Evolutionary conservation across 257 asterid genomes (phyloP).

Genomic region (Anisodus acutangulus): DNA sequence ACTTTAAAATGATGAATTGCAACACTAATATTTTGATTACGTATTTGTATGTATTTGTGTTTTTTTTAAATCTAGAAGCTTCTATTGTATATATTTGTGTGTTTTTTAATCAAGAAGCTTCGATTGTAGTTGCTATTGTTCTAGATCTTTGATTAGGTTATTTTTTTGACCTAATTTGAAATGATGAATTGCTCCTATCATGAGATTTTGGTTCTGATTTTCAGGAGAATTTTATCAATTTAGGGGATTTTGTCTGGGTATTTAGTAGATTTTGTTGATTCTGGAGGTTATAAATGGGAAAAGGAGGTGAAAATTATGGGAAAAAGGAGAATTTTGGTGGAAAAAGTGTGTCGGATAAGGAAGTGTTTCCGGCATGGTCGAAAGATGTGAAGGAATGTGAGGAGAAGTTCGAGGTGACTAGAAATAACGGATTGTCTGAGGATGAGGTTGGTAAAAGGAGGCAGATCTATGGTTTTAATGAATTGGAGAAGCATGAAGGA

Average conservation of each 20-base stretch:
- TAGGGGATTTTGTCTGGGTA: slow-evolving; percentile 31
- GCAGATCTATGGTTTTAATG: slow-evolving; percentile 82
- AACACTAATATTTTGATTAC: too few species aligned
- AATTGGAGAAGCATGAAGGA: slow-evolving; percentile 94
- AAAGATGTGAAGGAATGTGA: slow-evolving; percentile 83
- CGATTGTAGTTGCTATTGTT: not conserved
- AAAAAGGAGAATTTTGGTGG: slow-evolving; percentile 48
- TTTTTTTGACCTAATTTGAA: not conserved
- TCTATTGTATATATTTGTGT: not conserved
- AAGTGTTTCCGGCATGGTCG: slow-evolving; percentile 69
- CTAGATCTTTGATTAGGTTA: not conserved
- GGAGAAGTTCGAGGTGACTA: slow-evolving; percentile 62
- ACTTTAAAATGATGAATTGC: too few species aligned
- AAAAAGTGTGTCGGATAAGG: slow-evolving; percentile 40
- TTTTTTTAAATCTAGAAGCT: not conserved
- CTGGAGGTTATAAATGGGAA: slow-evolving; percentile 68
- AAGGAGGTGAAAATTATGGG: slow-evolving; percentile 76
- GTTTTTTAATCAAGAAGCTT: not conserved
- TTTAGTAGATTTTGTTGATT: slow-evolving; percentile 30
- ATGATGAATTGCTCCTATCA: not conserved
- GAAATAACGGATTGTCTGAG: slow-evolving; percentile 61
- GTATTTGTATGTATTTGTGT: not conserved
- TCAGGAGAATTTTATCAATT: slow-evolving; percentile 38
- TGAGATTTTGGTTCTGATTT: slow-evolving; percentile 7
- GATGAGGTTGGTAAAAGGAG: slow-evolving; percentile 74